Evolutionary conservation across 768 basidiomycete species (phyloP), one percentile per base, ranked within the genome.

Genomic region (Auriscalpium orientale): DNA sequence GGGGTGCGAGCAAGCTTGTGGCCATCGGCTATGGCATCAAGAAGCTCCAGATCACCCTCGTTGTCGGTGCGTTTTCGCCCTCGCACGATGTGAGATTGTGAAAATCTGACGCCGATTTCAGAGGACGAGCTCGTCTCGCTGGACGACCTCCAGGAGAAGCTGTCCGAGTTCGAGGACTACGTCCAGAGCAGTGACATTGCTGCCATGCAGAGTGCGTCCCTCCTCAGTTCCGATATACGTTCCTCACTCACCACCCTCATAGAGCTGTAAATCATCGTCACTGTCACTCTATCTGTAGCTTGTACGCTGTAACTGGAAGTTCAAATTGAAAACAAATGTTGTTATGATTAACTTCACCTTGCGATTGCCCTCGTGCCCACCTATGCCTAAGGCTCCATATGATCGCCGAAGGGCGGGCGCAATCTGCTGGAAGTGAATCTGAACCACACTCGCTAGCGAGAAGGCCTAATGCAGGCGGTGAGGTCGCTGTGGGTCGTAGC

Each of bases 71-170:
- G 74, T 68, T 12, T 6, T 43, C 54, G 12, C 51, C 46, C 44
- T 10, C 34, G 33, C 36, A 51, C 49, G 33, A 56, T 53, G 38
- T 7, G 9, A 56, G 22, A 46, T 28, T 40, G 16, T 83, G 56
- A 83, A 75, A 4, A 69, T 82, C 36, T 5, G 7, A 21, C 3
- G 53, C 46, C 16, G 38, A 36, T 37, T 48, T 46, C 69, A 92
- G 95, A 95, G 91, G 95, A 98, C 60, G 95, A 95, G 66, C 87
- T 89, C 61, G 85, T 98, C 51, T 95, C 93, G 3, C 78, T 87
- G 59, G 92, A 95, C 61, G 93, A 97, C 20, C 80, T 98, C 60
- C 92, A 98, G 72, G 95, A 98, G 71, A 81, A 89, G 77, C 77
- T 97, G 58, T 76, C 75, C 6, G 92, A 89, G 64, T 84, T 90